phyloP scores from a whole-genome alignment of 805 yeast genomes.

The Danielia reshetovae region DNA sequence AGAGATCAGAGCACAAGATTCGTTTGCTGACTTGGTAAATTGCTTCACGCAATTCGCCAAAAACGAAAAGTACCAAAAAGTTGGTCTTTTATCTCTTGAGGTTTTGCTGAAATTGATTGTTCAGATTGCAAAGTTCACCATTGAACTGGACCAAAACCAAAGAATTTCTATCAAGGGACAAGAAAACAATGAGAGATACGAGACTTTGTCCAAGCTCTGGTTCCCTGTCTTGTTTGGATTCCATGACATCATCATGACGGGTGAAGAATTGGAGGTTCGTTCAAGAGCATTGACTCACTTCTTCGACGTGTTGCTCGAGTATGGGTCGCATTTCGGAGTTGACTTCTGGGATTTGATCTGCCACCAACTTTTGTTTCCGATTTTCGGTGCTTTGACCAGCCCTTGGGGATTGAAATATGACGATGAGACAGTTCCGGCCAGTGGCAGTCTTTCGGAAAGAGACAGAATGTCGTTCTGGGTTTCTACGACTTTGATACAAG shows the following conservation, averaged over 20 bases:
- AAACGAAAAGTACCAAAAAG: conserved; percentile 76
- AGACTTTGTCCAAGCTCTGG: conserved; percentile 60
- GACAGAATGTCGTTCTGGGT: conserved; percentile 95
- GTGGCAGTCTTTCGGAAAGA: conserved; percentile 35
- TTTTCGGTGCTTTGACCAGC: conserved; percentile 72
- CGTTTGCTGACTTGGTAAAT: conserved; percentile 58
- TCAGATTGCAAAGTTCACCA: conserved; percentile 48
- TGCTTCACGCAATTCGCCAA: conserved; percentile 81
- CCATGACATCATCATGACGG: conserved; percentile 87
- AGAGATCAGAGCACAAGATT: conserved; percentile 66
- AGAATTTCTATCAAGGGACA: conserved; percentile 9
- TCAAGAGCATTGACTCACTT: conserved; percentile 79
- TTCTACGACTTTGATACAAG: conserved; percentile 94
- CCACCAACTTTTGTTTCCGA: conserved; percentile 78
- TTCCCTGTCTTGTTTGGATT: conserved; percentile 83
- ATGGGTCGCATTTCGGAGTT: conserved; percentile 71
- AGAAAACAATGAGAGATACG: conserved; percentile 9
- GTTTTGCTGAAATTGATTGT: conserved; percentile 60
- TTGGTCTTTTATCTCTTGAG: conserved; percentile 77
- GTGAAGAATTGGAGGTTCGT: conserved; percentile 91
- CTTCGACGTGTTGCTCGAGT: conserved; percentile 75
- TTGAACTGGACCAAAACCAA: conserved; percentile 13
- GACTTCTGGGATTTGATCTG: conserved; percentile 84
- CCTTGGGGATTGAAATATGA: conserved; percentile 66
- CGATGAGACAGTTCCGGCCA: conserved; percentile 31